These are phyloP conservation scores for Avena sativa DNA, from an alignment of 176 grass and related monocot species.

Conservation along the genomic window DNA sequence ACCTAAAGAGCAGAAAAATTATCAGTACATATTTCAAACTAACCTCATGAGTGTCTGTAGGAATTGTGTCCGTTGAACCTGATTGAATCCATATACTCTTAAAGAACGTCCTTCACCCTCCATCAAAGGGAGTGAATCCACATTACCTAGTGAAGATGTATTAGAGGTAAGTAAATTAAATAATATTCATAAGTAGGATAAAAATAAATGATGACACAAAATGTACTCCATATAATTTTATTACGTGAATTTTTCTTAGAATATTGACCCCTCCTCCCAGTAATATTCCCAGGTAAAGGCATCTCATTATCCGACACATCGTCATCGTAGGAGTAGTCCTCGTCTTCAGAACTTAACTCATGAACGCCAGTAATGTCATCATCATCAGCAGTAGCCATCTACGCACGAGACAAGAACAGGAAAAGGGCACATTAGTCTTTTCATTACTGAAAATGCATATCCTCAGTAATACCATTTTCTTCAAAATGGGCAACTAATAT, in stretches of 20 bases:
- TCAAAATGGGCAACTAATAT: neutral
- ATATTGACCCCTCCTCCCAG: slow-evolving; percentile 66
- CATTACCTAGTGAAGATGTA: slow-evolving; percentile 53
- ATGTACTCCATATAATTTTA: slow-evolving; percentile 48
- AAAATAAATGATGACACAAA: slow-evolving; percentile 11
- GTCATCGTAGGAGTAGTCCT: slow-evolving; percentile 90
- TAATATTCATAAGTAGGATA: slow-evolving; percentile 32
- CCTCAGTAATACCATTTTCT: neutral
- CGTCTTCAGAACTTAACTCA: slow-evolving; percentile 90
- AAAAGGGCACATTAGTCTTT: slow-evolving; percentile 22
- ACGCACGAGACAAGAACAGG: slow-evolving; percentile 35
- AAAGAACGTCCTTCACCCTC: slow-evolving; percentile 87
- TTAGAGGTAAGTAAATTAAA: slow-evolving; percentile 42
- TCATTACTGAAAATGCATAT: slow-evolving; percentile 41
- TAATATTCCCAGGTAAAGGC: slow-evolving; percentile 56
- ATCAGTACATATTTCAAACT: slow-evolving; percentile 34
- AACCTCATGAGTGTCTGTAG: slow-evolving; percentile 88
- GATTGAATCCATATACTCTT: slow-evolving; percentile 94
- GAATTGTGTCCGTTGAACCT: slow-evolving; percentile 76
- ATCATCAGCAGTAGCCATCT: slow-evolving; percentile 92
- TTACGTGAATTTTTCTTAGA: slow-evolving; percentile 90
- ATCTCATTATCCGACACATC: slow-evolving; percentile 85
- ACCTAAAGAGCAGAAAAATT: slow-evolving; percentile 5
- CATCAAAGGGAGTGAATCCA: slow-evolving; percentile 87
- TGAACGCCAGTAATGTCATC: slow-evolving; percentile 75